Base-by-base conservation (phyloP, 371 early-diverging fungal species). In the Rhizopus sp. region DNA sequence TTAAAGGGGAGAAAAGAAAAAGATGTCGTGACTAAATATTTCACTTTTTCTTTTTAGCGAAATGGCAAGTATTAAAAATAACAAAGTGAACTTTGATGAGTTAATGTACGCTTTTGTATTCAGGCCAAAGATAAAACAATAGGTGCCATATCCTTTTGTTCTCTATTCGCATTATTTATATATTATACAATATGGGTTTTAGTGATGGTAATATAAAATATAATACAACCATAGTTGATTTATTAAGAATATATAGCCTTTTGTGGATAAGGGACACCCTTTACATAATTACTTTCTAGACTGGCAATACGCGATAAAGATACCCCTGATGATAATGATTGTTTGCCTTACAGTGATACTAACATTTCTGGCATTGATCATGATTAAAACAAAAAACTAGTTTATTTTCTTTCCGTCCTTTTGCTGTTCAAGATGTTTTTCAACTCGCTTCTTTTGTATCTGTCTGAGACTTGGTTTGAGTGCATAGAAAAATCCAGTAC, bases 181-280 rank as follows among this genome's bases (percentile, higher is more conserved):
- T 96, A 96, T 75, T 96, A 96, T 78, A 88, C 95, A 7, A 68
- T 88, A 42, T 96, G 96, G 96, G 90, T 89, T 1, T 76, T 96
- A 40, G 76, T 94, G 46, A 88, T 96, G 87, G 91, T 92, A 44
- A 13, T 13, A 45, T 7, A 13, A 50, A 30, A 39, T 38, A 39
- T 38, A 51, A 33, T 5, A 16, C 10, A 49, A 35, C 9, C 32
- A 23, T 6, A 17, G 15, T 7, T 13, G 42, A n/a, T 29, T 50
- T 48, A 23, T 16, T 30, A 34, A 46, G 7, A 16, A 10, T 41
- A 7, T 31, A 50, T 59, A 93, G 94, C 96, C 96, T n/a, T 94
- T 96, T 70, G 91, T 95, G 17, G 93, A 93, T 61, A 85, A 84
- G 63, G 85, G 85, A 38, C 92, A 94, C 75, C 84, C 86, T 7